phyloP scores from a whole-genome alignment of 2,329 filamentous ascomycete species.

The Hypoxylon rubiginosum region DNA sequence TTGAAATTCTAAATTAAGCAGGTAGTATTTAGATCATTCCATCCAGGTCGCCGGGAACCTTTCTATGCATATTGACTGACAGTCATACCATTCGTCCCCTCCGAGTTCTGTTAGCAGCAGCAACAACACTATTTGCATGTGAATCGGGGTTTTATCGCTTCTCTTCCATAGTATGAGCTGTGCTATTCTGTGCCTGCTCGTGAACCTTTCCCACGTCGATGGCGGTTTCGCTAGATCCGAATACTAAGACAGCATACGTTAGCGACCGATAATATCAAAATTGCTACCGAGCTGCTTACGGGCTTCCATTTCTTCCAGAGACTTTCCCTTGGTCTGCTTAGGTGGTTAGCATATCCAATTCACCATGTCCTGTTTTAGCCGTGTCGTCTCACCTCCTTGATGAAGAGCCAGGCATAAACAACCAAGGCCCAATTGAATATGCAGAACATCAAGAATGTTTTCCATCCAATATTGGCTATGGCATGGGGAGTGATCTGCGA shows the following conservation, averaged over 20 bases:
- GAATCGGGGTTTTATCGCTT: neutral
- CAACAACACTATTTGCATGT: neutral
- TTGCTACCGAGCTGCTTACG: slow-evolving; percentile 8
- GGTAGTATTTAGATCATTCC: neutral
- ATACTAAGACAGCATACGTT: slow-evolving; percentile 14
- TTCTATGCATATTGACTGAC: neutral
- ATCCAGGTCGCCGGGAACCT: neutral
- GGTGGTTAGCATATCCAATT: slow-evolving; percentile 9
- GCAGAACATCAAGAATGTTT: slow-evolving; percentile 59
- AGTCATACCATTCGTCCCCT: neutral
- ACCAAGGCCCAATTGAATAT: slow-evolving; percentile 32
- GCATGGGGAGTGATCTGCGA: slow-evolving; percentile 63
- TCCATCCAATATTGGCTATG: slow-evolving; percentile 61
- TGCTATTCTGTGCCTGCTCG: slow-evolving; percentile 5
- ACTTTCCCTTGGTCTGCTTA: slow-evolving; percentile 28
- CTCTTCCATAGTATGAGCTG: neutral
- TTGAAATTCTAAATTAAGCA: neutral
- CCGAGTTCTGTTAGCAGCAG: neutral
- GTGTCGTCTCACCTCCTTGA: slow-evolving; percentile 29
- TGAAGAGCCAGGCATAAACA: slow-evolving; percentile 28
- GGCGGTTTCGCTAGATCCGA: slow-evolving; percentile 30
- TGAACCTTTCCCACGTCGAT: slow-evolving; percentile 40
- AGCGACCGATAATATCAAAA: neutral
- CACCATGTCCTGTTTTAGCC: neutral
- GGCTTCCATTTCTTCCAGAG: slow-evolving; percentile 27